A percentile compares a stretch with the other conserved stretches of the same genome.
Evolutionary conservation across 768 basidiomycete species (phyloP).

Genomic region (Podaxis sp.): DNA sequence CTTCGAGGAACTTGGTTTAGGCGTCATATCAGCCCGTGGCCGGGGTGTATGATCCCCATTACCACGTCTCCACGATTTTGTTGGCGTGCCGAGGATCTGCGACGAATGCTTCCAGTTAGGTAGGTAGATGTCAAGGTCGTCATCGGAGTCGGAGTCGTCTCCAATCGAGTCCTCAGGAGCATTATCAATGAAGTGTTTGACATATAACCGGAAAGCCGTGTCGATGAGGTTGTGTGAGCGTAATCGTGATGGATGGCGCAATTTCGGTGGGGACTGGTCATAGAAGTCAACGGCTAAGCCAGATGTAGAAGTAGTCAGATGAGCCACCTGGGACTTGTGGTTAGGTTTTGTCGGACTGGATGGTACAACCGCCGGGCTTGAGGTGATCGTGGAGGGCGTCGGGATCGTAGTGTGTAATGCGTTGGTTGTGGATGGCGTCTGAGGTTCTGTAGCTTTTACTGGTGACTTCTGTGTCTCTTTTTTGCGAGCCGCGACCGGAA

Average conservation of each 20-base stretch:
- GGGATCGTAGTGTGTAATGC: conserved; percentile 14
- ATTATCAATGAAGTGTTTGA: conserved; percentile 80
- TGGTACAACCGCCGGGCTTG: conserved; percentile 20
- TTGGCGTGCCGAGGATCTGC: conserved; percentile 31
- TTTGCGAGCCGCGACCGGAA: conserved; percentile 30
- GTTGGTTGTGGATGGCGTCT: conserved; percentile 8
- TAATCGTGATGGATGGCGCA: conserved; percentile 73
- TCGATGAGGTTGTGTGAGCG: conserved; percentile 65
- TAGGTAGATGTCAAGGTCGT: background rate
- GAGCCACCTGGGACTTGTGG: conserved; percentile 15
- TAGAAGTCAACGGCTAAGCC: background rate
- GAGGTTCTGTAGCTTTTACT: background rate
- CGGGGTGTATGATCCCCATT: conserved; percentile 3
- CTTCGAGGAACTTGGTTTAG: background rate
- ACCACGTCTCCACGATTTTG: conserved; percentile 26
- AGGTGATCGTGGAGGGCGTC: conserved; percentile 20
- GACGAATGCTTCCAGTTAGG: background rate
- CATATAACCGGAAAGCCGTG: conserved; percentile 71
- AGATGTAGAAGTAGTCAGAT: background rate
- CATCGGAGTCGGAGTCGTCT: conserved; percentile 9
- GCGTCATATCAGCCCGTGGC: background rate
- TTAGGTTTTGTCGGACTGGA: conserved; percentile 28
- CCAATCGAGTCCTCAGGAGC: conserved; percentile 25
- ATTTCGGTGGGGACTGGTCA: conserved; percentile 37
- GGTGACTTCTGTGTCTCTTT: conserved; percentile 1